Conservation (phyloP, 768 basidiomycete species). For the Pseudohyphozyma bogoriensis region DNA sequence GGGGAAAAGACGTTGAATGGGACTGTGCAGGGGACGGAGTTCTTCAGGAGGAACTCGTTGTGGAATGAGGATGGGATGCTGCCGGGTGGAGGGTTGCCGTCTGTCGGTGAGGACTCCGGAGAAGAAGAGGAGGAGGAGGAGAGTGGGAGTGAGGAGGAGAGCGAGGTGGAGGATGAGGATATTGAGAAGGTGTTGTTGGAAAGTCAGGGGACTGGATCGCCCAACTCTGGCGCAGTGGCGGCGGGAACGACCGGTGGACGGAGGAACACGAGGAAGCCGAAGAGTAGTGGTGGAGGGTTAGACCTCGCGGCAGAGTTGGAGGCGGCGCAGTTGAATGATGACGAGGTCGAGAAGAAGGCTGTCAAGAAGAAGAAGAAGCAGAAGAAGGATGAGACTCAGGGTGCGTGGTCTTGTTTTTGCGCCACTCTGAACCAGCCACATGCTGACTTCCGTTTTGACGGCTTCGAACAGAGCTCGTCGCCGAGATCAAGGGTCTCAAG, state of each 20-base stretch:
- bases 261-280: not conserved
- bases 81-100: constrained; percentile 3
- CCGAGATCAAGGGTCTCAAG: constrained; percentile 25
- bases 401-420: constrained; percentile 2
- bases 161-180: constrained; percentile 7
- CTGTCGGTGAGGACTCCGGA: constrained; percentile 13
- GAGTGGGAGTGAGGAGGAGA: constrained; percentile 1
- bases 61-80: constrained; percentile 1
- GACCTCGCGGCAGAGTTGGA: constrained; percentile 32
- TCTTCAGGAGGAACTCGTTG: constrained; percentile 21
- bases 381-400: not conserved
- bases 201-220: constrained; percentile 11
- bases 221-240: constrained; percentile 24
- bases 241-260: not conserved
- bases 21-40: constrained; percentile 38
- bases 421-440: not conserved
- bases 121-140: constrained; percentile 7
- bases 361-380: constrained; percentile 11
- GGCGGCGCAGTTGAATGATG: constrained; percentile 6
- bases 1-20: constrained; percentile 85
- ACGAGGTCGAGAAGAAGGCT: constrained; percentile 4
- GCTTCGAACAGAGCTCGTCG: constrained; percentile 4
- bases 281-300: constrained; percentile 10
- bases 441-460: not conserved
- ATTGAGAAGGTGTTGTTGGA: constrained; percentile 25